phyloP scores from a whole-genome alignment of 495 filamentous ascomycete species.

The Penicillium arizonense region DNA sequence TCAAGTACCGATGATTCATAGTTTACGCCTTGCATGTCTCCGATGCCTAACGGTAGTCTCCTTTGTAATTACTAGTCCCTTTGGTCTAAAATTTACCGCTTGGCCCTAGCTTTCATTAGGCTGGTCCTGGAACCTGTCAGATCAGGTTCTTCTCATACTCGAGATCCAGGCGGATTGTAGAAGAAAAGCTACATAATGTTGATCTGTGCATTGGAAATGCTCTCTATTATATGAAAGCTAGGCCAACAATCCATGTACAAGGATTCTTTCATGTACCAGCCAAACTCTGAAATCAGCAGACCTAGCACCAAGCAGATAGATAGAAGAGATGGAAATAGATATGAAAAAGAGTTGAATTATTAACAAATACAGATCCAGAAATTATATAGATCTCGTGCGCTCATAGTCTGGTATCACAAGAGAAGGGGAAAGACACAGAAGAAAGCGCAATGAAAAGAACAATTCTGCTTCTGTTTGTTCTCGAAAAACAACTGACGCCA shows the following conservation, averaged over 20 bases:
- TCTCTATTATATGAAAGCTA: no score
- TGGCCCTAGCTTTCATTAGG: neutral
- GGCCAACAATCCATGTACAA: neutral
- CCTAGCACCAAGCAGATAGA: neutral
- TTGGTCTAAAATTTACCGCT: neutral
- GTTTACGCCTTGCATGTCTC: slow-evolving; percentile 11
- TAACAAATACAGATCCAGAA: slow-evolving; percentile 37
- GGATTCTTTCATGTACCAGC: neutral
- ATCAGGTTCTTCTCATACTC: neutral
- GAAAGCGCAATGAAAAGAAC: slow-evolving; percentile 1
- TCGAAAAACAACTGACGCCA: slow-evolving; percentile 28
- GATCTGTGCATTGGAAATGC: neutral
- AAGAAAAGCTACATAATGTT: neutral
- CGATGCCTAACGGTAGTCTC: neutral
- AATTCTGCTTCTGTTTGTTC: neutral
- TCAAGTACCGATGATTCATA: neutral
- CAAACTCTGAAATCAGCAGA: neutral
- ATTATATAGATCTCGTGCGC: slow-evolving; percentile 26
- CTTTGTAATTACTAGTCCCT: neutral
- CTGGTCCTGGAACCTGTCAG: neutral
- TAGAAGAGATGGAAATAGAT: neutral
- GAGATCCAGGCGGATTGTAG: neutral
- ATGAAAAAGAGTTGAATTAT: slow-evolving; percentile 20
- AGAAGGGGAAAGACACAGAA: slow-evolving; percentile 10
- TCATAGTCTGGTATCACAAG: slow-evolving; percentile 42